Conservation (phyloP, 352 stramenopile genomes). For the Phytophthora hybrid region DNA sequence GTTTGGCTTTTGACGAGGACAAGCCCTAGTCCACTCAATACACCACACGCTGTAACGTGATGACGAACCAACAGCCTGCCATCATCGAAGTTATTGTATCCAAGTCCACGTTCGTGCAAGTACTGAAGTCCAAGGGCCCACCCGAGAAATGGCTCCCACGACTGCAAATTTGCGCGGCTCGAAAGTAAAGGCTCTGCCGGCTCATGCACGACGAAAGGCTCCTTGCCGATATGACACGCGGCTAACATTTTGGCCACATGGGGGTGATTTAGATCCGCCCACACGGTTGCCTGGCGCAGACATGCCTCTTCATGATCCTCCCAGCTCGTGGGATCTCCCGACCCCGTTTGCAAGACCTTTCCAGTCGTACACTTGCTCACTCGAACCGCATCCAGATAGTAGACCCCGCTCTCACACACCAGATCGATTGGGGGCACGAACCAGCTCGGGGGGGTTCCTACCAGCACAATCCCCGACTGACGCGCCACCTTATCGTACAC, state of each 20-base stretch:
- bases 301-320: constrained; percentile 6
- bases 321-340: not conserved
- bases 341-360: not conserved
- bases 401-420: not conserved
- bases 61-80: constrained; percentile 20
- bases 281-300: constrained; percentile 13
- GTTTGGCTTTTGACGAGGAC: constrained; percentile 27
- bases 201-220: constrained; percentile 9
- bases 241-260: not conserved
- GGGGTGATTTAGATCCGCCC: constrained; percentile 13
- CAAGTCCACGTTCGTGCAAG: constrained; percentile 37
- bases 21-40: constrained; percentile 28
- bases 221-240: not conserved
- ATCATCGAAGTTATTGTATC: constrained; percentile 34
- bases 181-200: not conserved
- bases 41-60: constrained; percentile 16
- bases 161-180: constrained; percentile 9
- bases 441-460: not conserved
- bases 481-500: not conserved
- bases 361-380: not conserved
- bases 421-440: not conserved
- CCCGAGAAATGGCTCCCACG: constrained; percentile 32
- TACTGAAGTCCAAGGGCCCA: constrained; percentile 39
- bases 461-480: not conserved
- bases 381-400: not conserved